Base-by-base conservation (phyloP, 257 asterid genomes). In the Lantana camara region DNA sequence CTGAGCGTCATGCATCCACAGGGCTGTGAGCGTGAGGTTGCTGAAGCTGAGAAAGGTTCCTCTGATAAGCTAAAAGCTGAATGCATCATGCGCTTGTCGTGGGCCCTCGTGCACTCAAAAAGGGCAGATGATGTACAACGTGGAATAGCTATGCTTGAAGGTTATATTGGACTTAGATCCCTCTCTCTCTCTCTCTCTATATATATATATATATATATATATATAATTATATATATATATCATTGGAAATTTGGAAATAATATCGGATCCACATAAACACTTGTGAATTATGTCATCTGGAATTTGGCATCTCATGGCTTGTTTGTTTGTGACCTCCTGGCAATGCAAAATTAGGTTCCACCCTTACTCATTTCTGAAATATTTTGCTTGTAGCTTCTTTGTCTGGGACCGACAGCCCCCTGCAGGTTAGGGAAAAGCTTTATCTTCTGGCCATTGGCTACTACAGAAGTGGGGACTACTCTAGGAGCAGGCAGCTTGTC, bases 131-230 rank as follows among this genome's bases (percentile, higher is more conserved):
- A 93, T 77, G 85, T 90, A 22, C 97, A 85, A 17, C 93, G 97
- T 67, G 98, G 98, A 38, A 89, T 89, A 73, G 97, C 88, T 55
- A 93, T 93, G 98, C 98, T 93, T 55, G 98, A 93, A 82, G 91
- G 98, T 89, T 24, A 71, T 70, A 34, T 32, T 17, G 27, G 58
- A 48, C 55, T 38, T n/a, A 55, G 22, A 3, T 22, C 35, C 9
- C 29, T 48, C 55, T 20, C 21, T 5, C 58, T 13, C 22, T 44
- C 69, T 58, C 54, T 23, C 51, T 19, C 29, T 10, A 59, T 8
- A 53, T 15, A 23, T 14, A 52, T 32, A 14, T 19, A n/a, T 40
- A 56, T 40, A 20, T 35, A 4, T 9, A 9, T 35, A 4, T 7
- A 10, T 35, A 10, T 35, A 10, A 3, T 5, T 57, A 34, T 41